Percentiles rank a stretch among this genome's conserved stretches.
phyloP scores from a whole-genome alignment of 2,329 filamentous ascomycete species.

The Penicillium rolfsii region DNA sequence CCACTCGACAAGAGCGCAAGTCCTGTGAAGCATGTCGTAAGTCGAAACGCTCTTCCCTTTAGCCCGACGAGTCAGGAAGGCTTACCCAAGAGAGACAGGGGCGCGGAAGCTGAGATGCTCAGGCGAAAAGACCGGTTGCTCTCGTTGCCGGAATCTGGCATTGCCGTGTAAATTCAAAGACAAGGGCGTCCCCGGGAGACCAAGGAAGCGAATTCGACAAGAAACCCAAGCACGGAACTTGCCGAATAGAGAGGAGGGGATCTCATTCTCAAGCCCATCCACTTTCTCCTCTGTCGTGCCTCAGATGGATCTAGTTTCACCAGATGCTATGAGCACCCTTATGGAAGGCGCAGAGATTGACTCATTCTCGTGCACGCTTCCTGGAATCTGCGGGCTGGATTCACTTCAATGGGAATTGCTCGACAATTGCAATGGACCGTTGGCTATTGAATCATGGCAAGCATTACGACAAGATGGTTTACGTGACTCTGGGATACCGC shows the following conservation, averaged over 20 bases:
- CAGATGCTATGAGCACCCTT: constrained; percentile 9
- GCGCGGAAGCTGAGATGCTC: constrained; percentile 36
- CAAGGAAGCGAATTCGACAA: constrained; percentile 29
- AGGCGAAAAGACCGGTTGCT: constrained; percentile 33
- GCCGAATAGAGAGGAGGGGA: constrained; percentile 8
- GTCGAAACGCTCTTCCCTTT: neutral
- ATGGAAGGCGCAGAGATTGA: constrained; percentile 17
- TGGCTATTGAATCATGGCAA: constrained; percentile 23
- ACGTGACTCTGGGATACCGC: constrained; percentile 6
- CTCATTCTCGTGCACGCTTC: constrained; percentile 23
- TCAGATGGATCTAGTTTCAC: neutral
- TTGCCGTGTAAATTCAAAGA: constrained; percentile 35
- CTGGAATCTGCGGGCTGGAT: constrained; percentile 27
- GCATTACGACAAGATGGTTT: neutral
- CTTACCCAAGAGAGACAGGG: constrained; percentile 22
- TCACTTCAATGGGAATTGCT: constrained; percentile 24
- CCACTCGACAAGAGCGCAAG: constrained; percentile 29
- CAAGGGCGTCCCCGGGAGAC: constrained; percentile 33
- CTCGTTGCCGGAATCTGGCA: constrained; percentile 29
- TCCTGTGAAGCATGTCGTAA: constrained; percentile 22
- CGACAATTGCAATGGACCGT: constrained; percentile 20
- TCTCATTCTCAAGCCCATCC: constrained; percentile 16
- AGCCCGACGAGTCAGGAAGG: constrained; percentile 13
- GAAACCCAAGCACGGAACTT: constrained; percentile 14
- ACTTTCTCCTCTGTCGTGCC: constrained; percentile 13